A percentile compares a stretch with the other conserved stretches of the same genome.
Conservation (phyloP, 805 yeast species). For the Hanseniaspora jakobsenii region DNA sequence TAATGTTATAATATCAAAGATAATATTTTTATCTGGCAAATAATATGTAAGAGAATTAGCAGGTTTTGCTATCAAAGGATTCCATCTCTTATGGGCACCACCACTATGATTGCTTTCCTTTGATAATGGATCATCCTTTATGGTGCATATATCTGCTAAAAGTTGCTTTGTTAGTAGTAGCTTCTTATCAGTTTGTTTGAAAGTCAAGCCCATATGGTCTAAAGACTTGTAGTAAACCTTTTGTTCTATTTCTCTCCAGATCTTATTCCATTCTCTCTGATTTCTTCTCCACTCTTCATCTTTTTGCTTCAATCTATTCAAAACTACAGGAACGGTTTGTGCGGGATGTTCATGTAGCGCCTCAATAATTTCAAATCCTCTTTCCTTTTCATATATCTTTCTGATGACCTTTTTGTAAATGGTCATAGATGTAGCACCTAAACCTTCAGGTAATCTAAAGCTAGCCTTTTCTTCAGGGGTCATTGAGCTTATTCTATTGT, state of each 20-base stretch:
- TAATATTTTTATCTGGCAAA: conserved; percentile 53
- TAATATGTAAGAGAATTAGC: conserved; percentile 55
- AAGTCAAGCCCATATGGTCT: conserved; percentile 90
- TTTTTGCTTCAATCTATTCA: conserved; percentile 87
- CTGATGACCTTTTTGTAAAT: conserved; percentile 88
- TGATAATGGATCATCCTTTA: conserved; percentile 52
- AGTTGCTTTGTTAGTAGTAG: conserved; percentile 78
- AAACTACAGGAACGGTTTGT: conserved; percentile 84
- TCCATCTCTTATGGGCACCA: conserved; percentile 54
- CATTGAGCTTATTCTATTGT: conserved; percentile 88
- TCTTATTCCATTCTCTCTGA: conserved; percentile 96
- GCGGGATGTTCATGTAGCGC: conserved; percentile 93
- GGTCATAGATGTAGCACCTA: conserved; percentile 82
- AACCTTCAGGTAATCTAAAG: conserved; percentile 81
- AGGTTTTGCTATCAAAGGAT: conserved; percentile 80
- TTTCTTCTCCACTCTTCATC: conserved; percentile 98
- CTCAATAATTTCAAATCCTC: conserved; percentile 91
- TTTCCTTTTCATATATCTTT: conserved; percentile 84
- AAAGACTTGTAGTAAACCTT: conserved; percentile 85
- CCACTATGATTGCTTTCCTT: neutral
- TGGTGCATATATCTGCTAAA: conserved; percentile 81
- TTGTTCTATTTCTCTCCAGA: conserved; percentile 97
- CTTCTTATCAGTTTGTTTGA: conserved; percentile 93
- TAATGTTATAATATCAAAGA: conserved; percentile 64
- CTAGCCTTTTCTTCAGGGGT: conserved; percentile 72